Conservation (phyloP, 1,284 basidiomycete species). For the Calocybe gambosa region DNA sequence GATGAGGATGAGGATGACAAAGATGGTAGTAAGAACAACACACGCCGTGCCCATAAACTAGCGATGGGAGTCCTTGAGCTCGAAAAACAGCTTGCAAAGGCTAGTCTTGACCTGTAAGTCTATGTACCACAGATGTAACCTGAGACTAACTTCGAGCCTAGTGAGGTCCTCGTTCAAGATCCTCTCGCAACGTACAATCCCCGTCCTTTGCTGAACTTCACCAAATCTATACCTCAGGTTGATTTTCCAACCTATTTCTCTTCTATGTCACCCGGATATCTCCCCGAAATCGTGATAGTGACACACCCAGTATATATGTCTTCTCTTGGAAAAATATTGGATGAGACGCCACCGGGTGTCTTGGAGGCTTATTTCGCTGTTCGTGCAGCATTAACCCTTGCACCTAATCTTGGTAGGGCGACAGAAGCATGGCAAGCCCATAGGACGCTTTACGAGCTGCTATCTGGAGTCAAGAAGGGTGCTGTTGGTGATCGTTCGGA, state of each 20-base stretch:
- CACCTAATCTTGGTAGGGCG: conserved; percentile 63
- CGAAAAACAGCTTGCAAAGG: conserved; percentile 76
- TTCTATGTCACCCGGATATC: conserved; percentile 72
- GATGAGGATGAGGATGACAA: conserved; percentile 58
- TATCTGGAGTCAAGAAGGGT: conserved; percentile 85
- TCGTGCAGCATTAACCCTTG: conserved; percentile 61
- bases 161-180: conserved; percentile 66
- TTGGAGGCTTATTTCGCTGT: conserved; percentile 84
- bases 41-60: conserved; percentile 53
- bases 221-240: conserved; percentile 70
- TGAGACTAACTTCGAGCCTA: conserved; percentile 19
- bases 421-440: conserved; percentile 75
- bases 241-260: conserved; percentile 83
- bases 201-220: conserved; percentile 60
- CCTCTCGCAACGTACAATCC: conserved; percentile 92
- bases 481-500: conserved; percentile 79
- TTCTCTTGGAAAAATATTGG: conserved; percentile 66
- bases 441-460: conserved; percentile 60
- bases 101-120: conserved; percentile 73
- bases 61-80: conserved; percentile 75
- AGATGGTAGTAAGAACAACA: conserved; percentile 35
- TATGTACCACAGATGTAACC: background rate
- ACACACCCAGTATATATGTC: conserved; percentile 78
- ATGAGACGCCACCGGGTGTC: conserved; percentile 62
- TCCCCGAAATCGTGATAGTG: conserved; percentile 75